These are phyloP conservation scores for Globisporangium okanoganense DNA, from an alignment of 352 stramenopile genomes.

Conservation along the genomic window DNA sequence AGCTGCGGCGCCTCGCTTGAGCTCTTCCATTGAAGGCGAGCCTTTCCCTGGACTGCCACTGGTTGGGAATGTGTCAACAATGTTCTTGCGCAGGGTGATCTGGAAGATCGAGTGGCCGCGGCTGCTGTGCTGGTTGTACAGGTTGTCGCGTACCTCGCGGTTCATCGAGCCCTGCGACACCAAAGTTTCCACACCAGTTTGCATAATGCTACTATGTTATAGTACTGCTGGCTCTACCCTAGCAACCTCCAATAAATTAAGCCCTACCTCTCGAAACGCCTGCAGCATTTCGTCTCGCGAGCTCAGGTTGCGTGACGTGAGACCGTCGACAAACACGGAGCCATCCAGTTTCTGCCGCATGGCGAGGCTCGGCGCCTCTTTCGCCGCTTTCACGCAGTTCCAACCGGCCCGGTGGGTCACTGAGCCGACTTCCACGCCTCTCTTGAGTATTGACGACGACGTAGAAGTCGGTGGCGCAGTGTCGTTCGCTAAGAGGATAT, in stretches of 20 bases:
- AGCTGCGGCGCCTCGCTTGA: not conserved
- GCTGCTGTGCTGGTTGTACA: constrained; percentile 71
- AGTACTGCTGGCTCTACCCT: too few species aligned
- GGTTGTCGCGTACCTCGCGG: constrained; percentile 63
- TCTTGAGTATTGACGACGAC: constrained; percentile 1
- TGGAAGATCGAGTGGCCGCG: constrained; percentile 74
- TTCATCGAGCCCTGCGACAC: constrained; percentile 47
- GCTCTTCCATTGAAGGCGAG: not conserved
- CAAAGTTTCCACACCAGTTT: not conserved
- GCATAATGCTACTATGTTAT: not conserved
- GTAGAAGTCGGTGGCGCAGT: not conserved
- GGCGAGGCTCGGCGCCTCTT: constrained; percentile 46
- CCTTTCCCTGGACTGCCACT: constrained; percentile 2
- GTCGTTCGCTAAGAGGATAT: constrained; percentile 42
- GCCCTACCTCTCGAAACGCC: constrained; percentile 50
- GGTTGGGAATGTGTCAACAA: not conserved
- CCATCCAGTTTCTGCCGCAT: constrained; percentile 68
- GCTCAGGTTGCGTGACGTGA: constrained; percentile 49
- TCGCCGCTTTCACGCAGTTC: constrained; percentile 42
- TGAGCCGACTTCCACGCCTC: constrained; percentile 15
- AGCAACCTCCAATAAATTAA: too few species aligned
- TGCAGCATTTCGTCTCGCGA: constrained; percentile 45
- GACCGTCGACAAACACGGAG: constrained; percentile 63
- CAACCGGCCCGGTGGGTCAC: constrained; percentile 36
- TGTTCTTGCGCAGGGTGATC: constrained; percentile 49